Evolutionary conservation across 495 filamentous ascomycete species (phyloP), one percentile per base, ranked within the genome.

Genomic region (Aspergillus ellipticus): DNA sequence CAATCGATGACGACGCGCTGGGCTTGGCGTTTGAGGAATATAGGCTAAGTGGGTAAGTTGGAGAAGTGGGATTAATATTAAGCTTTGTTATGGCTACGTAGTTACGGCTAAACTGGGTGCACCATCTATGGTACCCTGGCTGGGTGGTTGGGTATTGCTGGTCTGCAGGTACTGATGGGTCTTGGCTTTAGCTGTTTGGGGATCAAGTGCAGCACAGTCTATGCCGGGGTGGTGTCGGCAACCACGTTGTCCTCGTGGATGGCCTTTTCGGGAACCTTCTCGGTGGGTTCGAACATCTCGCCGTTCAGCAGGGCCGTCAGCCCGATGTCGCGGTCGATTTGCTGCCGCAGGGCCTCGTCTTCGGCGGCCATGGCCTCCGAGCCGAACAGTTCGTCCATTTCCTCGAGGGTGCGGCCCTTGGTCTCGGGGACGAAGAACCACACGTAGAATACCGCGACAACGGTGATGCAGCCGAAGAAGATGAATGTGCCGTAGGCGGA

Each of bases 381-480:
- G 0, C 45, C 45, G 19, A 48, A 48, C 2, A 48, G 13, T 16
- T 48, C 45, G 45, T 48, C 45, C 45, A 48, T 48, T 22, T 48
- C 45, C 45, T 48, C 45, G 20, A 48, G 22, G 0, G 45, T 48
- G 22, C 45, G 45, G 8, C 45, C 45, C 45, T 48, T 48, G 22
- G 45, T 48, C 24, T 48, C 45, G 8, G 45, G 45, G 21, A 48
- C 45, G 24, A 48, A 71, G 63, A 74, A 67, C 54, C 71, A 77
- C 13, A 82, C 76, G 57, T 77, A 74, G 7, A 78, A 13, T 33
- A 76, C 75, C 20, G 72, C 79, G 35, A 82, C 43, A 7, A 74
- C 61, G 50, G 80, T 82, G 52, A 77, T 58, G 17, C 63, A 66
- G n/a, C 69, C 73, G 57, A 77, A 79, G 68, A 79, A 77, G 54